Evolutionary conservation across 306 rosid species (phyloP).

Genomic region (Prunus armeniaca): DNA sequence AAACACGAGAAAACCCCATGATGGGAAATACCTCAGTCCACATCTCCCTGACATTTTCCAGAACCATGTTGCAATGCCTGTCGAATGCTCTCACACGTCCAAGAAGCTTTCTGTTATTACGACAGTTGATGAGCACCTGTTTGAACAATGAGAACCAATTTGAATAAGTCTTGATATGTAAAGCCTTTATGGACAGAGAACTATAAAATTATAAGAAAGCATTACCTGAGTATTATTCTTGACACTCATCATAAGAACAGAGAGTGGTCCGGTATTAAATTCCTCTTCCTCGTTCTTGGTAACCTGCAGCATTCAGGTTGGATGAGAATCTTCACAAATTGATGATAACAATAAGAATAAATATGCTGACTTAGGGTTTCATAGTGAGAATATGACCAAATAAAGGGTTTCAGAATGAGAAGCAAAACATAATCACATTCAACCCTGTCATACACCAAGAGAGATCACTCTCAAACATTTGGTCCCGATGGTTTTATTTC

Average conservation of each 20-base stretch:
- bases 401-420: neutral
- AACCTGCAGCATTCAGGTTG: constrained; percentile 26
- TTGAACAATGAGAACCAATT: neutral
- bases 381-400: neutral
- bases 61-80: constrained; percentile 94
- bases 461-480: neutral
- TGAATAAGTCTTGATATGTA: neutral
- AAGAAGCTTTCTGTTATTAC: constrained; percentile 82
- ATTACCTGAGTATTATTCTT: constrained; percentile 85
- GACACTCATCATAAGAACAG: constrained; percentile 93
- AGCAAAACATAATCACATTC: neutral
- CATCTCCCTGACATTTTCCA: constrained; percentile 96
- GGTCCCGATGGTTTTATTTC: neutral
- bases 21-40: constrained; percentile 81
- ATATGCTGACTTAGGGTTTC: neutral
- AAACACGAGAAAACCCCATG: neutral
- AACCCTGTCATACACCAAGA: neutral
- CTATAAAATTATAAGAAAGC: neutral
- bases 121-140: constrained; percentile 84
- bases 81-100: constrained; percentile 96
- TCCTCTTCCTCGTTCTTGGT: constrained; percentile 83
- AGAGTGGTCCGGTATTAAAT: constrained; percentile 87
- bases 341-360: neutral
- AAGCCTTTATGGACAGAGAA: neutral
- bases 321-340: neutral